Conservation (phyloP, 1,284 basidiomycete species). For the Malassezia caprae region DNA sequence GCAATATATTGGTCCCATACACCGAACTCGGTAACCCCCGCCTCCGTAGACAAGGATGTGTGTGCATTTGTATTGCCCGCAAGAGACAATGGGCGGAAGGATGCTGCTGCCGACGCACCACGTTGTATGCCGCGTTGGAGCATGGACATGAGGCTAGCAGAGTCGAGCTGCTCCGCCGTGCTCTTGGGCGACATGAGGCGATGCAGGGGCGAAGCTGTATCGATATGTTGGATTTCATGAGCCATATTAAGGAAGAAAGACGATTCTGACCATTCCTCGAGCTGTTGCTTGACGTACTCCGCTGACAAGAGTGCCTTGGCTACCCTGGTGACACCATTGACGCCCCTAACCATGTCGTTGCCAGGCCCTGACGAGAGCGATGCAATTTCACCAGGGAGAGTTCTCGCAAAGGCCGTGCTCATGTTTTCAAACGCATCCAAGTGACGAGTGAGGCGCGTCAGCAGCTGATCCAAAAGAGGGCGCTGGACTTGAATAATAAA, state of each 20-base stretch:
- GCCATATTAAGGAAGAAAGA: slow-evolving; percentile 32
- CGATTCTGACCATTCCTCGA: slow-evolving; percentile 30
- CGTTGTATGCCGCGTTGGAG: slow-evolving; percentile 27
- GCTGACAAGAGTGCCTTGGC: slow-evolving; percentile 38
- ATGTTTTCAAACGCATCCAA: slow-evolving; percentile 86
- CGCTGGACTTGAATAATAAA: slow-evolving; percentile 78
- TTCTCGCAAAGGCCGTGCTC: slow-evolving; percentile 69
- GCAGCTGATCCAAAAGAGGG: slow-evolving; percentile 69
- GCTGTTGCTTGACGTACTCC: slow-evolving; percentile 23
- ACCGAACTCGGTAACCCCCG: not conserved
- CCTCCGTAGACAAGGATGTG: not conserved
- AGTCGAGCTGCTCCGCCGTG: slow-evolving; percentile 20
- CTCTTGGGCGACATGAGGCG: slow-evolving; percentile 5
- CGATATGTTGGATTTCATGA: slow-evolving; percentile 15
- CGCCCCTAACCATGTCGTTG: slow-evolving; percentile 38
- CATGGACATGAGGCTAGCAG: slow-evolving; percentile 22
- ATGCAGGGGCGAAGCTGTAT: not conserved
- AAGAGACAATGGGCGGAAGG: slow-evolving; percentile 4
- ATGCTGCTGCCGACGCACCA: slow-evolving; percentile 18
- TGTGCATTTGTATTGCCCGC: not conserved
- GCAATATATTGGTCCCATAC: slow-evolving; percentile 33
- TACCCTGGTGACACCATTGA: slow-evolving; percentile 34
- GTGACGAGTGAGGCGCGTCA: slow-evolving; percentile 65
- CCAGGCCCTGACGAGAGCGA: slow-evolving; percentile 11
- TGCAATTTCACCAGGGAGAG: slow-evolving; percentile 65